These are phyloP conservation scores for Luffa aegyptiaca DNA, from an alignment of 306 rosid species.

Conservation along the genomic window DNA sequence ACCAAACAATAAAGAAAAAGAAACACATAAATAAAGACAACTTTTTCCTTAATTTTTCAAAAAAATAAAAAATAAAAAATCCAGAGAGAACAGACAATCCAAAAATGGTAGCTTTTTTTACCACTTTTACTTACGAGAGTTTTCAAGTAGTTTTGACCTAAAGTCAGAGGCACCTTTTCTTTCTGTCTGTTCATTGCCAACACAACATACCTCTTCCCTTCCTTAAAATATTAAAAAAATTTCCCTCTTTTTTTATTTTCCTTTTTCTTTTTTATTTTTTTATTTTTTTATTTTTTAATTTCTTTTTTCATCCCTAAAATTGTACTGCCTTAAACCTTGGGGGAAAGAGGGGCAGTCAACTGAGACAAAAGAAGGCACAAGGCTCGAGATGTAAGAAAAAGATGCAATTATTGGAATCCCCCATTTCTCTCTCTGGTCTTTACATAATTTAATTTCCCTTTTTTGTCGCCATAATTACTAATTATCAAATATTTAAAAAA, in stretches of 20 bases:
- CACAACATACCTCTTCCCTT: neutral
- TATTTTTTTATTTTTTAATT: neutral
- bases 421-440: neutral
- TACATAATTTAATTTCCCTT: neutral
- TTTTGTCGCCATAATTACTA: neutral
- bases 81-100: neutral
- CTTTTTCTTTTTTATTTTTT: neutral
- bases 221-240: neutral
- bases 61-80: neutral
- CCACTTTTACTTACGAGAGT: neutral
- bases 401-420: constrained; percentile 6
- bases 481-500: neutral
- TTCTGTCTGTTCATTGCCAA: constrained; percentile 11
- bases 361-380: constrained; percentile 6
- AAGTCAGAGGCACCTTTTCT: neutral
- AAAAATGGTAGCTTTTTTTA: neutral
- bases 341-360: constrained; percentile 1
- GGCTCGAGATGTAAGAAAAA: constrained; percentile 14
- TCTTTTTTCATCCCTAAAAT: neutral
- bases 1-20: neutral
- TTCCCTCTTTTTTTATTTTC: no score
- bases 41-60: neutral
- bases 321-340: constrained; percentile 9
- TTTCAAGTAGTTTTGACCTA: constrained; percentile 9
- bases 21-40: neutral